Base-by-base conservation (phyloP, 257 asterid species). In the Fraxinus americana region DNA sequence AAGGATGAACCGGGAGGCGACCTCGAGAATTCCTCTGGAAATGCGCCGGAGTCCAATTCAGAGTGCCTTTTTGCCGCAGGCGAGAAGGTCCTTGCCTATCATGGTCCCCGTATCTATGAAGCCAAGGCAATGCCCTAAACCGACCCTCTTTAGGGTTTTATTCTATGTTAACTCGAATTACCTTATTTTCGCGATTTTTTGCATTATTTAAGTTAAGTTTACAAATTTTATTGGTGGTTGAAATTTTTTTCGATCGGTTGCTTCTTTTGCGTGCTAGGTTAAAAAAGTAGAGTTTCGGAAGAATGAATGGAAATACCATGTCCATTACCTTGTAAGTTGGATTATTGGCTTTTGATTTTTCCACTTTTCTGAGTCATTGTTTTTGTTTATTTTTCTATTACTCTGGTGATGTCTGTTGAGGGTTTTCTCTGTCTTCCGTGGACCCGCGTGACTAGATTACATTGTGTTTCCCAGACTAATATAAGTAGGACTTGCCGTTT, bases 311-410 rank as follows among this genome's bases (percentile, higher is more conserved):
- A 89, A 90, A 89, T 96, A 91, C 86, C 91, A 89, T 79, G 91
- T 93, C 78, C 99, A 96, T 89, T 96, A 96, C 87, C 97, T 93
- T 86, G 99, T 95, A 86, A 89, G 97, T 85, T 36, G 38, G 41
- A 45, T 75, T 72, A 73, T 48, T 72, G 32, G 9, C 68, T 52
- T 34, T 66, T 72, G 54, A 36, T 65, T 79, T 77, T 43, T 69
- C 17, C 74, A 14, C 36, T 63, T 59, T 45, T 71, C 72, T 19
- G 21, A 32, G 45, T 13, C 54, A 67, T 43, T 39, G 54, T 74
- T 41, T 69, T 76, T 61, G 25, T 32, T 32, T 50, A 9, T 77
- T 74, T 38, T 23, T 25, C 32, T 75, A 48, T 7, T 45, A 73
- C 73, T 34, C 17, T 50, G 23, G 41, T 79, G 41, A 67, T 78